Percentiles rank a stretch among this genome's conserved stretches.
Conservation (phyloP, 2,329 filamentous ascomycete species). For the Aspergillus sp. region DNA sequence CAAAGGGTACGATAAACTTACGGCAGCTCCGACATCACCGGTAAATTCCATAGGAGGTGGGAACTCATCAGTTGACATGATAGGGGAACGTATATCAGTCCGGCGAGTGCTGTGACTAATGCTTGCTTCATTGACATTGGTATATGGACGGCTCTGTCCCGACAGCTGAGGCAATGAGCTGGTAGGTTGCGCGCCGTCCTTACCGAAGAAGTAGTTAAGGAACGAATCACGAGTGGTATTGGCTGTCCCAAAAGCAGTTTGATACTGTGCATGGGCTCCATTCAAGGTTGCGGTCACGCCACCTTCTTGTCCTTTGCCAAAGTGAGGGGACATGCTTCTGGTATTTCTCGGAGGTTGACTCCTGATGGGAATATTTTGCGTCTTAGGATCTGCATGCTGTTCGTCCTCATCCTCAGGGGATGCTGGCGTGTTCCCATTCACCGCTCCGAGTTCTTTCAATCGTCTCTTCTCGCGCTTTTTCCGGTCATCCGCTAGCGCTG, state of each 20-base stretch:
- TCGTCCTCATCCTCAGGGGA: constrained; percentile 68
- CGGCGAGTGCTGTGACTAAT: constrained; percentile 81
- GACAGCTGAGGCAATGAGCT: constrained; percentile 45
- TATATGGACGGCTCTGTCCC: constrained; percentile 66
- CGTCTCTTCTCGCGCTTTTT: constrained; percentile 81
- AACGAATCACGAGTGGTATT: constrained; percentile 82
- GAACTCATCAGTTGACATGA: constrained; percentile 49
- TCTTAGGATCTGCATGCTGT: constrained; percentile 59
- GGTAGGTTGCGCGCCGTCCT: constrained; percentile 65
- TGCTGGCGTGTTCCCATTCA: constrained; percentile 67
- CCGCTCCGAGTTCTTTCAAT: constrained; percentile 74
- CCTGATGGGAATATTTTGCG: constrained; percentile 58
- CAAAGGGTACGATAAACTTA: constrained; percentile 40
- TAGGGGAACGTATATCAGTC: constrained; percentile 52
- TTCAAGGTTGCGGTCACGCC: constrained; percentile 70
- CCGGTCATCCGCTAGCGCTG: constrained; percentile 76
- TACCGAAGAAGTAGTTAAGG: constrained; percentile 98
- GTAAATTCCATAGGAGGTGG: constrained; percentile 41
- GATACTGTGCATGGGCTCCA: constrained; percentile 63
- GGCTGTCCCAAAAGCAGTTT: constrained; percentile 61
- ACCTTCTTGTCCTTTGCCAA: constrained; percentile 64
- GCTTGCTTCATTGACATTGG: constrained; percentile 75
- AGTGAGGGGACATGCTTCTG: constrained; percentile 80
- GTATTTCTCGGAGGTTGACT: constrained; percentile 62
- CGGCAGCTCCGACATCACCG: constrained; percentile 49